phyloP scores from a whole-genome alignment of 495 filamentous ascomycete genomes.

The Parathielavia hyrcaniae region DNA sequence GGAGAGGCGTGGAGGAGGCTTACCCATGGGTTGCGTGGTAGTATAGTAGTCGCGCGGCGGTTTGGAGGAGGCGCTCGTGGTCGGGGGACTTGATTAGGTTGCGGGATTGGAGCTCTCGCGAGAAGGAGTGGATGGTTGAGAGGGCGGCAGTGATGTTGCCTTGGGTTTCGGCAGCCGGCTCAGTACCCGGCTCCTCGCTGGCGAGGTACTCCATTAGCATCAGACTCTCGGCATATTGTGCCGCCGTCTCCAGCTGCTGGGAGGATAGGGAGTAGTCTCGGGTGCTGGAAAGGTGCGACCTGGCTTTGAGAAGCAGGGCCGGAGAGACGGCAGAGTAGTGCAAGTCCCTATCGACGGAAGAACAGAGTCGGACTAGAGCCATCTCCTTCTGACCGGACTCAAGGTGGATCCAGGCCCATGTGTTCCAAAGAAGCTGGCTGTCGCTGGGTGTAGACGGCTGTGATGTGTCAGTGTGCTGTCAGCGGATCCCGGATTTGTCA shows the following conservation, averaged over 20 bases:
- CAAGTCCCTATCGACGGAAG: slow-evolving; percentile 26
- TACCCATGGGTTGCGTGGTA: slow-evolving; percentile 54
- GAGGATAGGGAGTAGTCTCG: slow-evolving; percentile 53
- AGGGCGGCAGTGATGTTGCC: slow-evolving; percentile 49
- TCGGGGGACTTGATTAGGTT: slow-evolving; percentile 43
- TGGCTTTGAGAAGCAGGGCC: slow-evolving; percentile 49
- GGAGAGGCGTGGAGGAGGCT: slow-evolving; percentile 8
- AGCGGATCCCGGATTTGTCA: background rate
- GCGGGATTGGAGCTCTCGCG: slow-evolving; percentile 42
- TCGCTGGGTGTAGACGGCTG: slow-evolving; percentile 33
- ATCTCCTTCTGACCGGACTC: slow-evolving; percentile 35
- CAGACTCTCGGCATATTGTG: slow-evolving; percentile 53
- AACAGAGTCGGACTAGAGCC: slow-evolving; percentile 29
- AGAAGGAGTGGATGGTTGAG: slow-evolving; percentile 34
- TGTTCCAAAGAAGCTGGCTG: slow-evolving; percentile 56
- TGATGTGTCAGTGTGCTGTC: background rate
- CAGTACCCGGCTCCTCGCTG: slow-evolving; percentile 24
- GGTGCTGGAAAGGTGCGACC: slow-evolving; percentile 50
- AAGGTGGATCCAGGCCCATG: slow-evolving; percentile 67
- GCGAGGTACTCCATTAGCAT: slow-evolving; percentile 61
- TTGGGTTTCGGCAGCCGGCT: slow-evolving; percentile 34
- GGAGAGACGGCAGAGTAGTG: slow-evolving; percentile 24
- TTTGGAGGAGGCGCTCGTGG: slow-evolving; percentile 60
- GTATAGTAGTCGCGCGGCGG: slow-evolving; percentile 59
- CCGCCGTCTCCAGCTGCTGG: slow-evolving; percentile 39